Base-by-base conservation (phyloP, 768 basidiomycete genomes). In the Obba rivulosa region DNA sequence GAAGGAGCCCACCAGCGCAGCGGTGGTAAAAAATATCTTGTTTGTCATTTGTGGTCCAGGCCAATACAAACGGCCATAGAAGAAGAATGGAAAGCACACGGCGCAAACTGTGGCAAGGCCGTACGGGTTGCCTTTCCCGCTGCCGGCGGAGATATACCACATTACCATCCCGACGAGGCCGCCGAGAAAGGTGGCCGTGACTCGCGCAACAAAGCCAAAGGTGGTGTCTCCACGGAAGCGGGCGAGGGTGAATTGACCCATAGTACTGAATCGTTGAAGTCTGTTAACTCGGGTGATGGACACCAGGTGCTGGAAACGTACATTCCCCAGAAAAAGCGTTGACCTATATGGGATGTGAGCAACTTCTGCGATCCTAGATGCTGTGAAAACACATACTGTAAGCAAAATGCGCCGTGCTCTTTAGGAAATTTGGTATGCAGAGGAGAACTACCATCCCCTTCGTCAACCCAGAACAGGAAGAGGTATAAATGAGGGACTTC, bases 171-270 rank as follows among this genome's bases (percentile, higher is more conserved):
- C 87, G 1, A 79, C 61, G 5, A 83, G 39, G 5, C 80, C 79
- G 7, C 87, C 87, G 21, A 74, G 62, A 49, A 87, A 83, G 1
- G 87, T 89, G 41, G 78, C 78, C 4, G 74, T 34, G 20, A 87
- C 72, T 48, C 87, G 76, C 1, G 78, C 70, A 3, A 80, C 65
- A 11, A 87, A 71, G 2, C 77, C 83, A 50, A 85, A 85, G 0
- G 78, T 74, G 0, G 87, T 91, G 45, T 91, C 87, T 1, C 87
- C 87, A 38, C 83, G 74, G 58, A 87, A 89, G 16, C 86, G 77
- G 8, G 82, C 69, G 0, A 87, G 63, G 0, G 85, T 85, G 5
- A 87, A 66, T 56, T 89, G 87, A 0, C 78, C 85, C 82, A 89
- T 87, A 58, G 87, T 73, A 16, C 83, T 86, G 35, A 51, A 46